Percentiles rank a stretch among this genome's conserved stretches.
These are phyloP conservation scores for Tetrastigma voinierianum DNA, from an alignment of 164 flowering plant species.

Conservation along the genomic window DNA sequence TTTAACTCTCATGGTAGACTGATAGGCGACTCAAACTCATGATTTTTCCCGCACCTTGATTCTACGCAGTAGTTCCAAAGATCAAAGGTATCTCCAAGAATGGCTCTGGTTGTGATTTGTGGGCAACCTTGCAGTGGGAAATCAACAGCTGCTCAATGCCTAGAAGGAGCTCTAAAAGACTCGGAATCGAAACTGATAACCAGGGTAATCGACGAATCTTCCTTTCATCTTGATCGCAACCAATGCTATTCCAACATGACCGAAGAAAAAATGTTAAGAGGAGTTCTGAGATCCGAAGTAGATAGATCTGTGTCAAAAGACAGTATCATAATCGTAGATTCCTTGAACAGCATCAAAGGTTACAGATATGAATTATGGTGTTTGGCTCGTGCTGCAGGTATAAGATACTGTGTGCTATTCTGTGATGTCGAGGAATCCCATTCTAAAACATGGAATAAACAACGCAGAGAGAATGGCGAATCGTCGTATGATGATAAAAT, in stretches of 20 bases:
- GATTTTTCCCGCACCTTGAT: neutral
- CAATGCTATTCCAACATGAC: slow-evolving; percentile 69
- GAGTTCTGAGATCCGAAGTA: slow-evolving; percentile 85
- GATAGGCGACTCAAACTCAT: too few species aligned
- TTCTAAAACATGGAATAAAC: slow-evolving; percentile 82
- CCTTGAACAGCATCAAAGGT: slow-evolving; percentile 94
- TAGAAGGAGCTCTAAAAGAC: slow-evolving; percentile 59
- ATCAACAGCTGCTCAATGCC: slow-evolving; percentile 70
- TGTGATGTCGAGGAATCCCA: slow-evolving; percentile 65
- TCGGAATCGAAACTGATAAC: slow-evolving; percentile 44
- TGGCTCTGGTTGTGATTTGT: slow-evolving; percentile 97
- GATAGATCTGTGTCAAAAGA: slow-evolving; percentile 76
- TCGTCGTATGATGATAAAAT: slow-evolving; percentile 61
- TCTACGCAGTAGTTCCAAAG: slow-evolving; percentile 1
- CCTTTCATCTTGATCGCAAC: slow-evolving; percentile 81
- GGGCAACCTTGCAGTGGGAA: slow-evolving; percentile 99
- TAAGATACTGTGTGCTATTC: slow-evolving; percentile 77
- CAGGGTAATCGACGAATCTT: slow-evolving; percentile 65
- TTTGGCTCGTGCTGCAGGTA: slow-evolving; percentile 92
- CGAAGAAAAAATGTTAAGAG: slow-evolving; percentile 83
- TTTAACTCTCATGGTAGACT: too few species aligned
- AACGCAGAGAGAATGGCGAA: slow-evolving; percentile 56
- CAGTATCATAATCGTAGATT: slow-evolving; percentile 74
- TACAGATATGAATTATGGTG: slow-evolving; percentile 98
- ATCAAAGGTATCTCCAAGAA: slow-evolving; percentile 17